Conservation (phyloP, 345 rosid genomes). For the Sisymbrium altissimum region DNA sequence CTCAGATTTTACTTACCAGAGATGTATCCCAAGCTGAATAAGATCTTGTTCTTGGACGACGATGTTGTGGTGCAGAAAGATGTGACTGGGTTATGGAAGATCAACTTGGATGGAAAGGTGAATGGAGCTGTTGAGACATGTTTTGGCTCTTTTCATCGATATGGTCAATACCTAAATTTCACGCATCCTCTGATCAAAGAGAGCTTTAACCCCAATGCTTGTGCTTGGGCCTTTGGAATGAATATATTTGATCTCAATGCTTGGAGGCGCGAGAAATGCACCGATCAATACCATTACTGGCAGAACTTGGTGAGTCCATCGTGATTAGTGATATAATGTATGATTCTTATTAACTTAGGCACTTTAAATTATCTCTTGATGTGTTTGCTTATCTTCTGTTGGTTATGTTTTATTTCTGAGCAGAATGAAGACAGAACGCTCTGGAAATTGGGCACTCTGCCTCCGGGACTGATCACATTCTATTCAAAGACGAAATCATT, state of each 20-base stretch:
- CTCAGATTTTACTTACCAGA: constrained; percentile 90
- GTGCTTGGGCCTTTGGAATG: constrained; percentile 97
- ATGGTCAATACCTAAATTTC: constrained; percentile 69
- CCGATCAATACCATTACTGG: constrained; percentile 59
- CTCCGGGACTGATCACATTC: constrained; percentile 88
- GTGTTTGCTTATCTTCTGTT: neutral
- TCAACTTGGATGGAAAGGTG: constrained; percentile 85
- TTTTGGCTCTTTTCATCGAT: constrained; percentile 88
- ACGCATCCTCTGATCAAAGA: constrained; percentile 70
- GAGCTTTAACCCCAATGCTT: constrained; percentile 66
- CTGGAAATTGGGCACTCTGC: constrained; percentile 73
- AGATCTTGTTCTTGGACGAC: constrained; percentile 80
- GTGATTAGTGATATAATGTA: neutral
- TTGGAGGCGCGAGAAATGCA: constrained; percentile 72
- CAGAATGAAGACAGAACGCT: constrained; percentile 71
- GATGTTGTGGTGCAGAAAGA: constrained; percentile 97
- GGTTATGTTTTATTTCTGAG: neutral
- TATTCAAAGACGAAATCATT: constrained; percentile 76
- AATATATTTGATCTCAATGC: constrained; percentile 87
- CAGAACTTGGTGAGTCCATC: constrained; percentile 52
- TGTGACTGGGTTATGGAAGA: constrained; percentile 74
- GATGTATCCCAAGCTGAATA: constrained; percentile 77
- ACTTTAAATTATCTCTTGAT: neutral
- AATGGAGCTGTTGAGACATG: constrained; percentile 95
- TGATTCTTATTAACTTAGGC: neutral